Conservation (phyloP, 179 eudicot species). For the Patellifolia procumbens region DNA sequence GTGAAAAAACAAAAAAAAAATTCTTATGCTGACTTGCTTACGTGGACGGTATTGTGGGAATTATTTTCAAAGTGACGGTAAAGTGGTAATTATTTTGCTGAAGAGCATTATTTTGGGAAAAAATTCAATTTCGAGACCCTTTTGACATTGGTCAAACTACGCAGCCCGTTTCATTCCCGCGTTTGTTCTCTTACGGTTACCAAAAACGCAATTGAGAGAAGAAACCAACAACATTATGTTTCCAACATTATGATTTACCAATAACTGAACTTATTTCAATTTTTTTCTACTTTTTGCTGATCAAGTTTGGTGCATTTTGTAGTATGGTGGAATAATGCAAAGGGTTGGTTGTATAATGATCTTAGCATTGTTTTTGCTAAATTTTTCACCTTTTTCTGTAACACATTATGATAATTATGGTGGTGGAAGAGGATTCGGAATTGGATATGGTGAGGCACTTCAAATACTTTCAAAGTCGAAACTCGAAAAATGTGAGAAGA, state of each 20-base stretch:
- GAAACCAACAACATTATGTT: too few relatives aligned
- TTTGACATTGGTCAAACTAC: too few relatives aligned
- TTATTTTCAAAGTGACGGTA: too few relatives aligned
- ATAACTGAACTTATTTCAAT: neutral
- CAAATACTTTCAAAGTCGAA: constrained; percentile 90
- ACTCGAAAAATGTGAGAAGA: constrained; percentile 78
- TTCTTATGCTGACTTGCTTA: too few relatives aligned
- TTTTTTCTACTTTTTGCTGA: neutral
- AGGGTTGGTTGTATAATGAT: neutral
- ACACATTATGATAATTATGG: neutral
- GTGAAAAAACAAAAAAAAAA: too few relatives aligned
- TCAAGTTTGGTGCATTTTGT: neutral
- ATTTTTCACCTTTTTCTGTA: neutral
- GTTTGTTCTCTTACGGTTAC: neutral
- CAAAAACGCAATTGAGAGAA: too few relatives aligned
- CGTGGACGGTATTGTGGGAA: too few relatives aligned
- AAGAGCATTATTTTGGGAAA: too few relatives aligned
- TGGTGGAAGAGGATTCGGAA: constrained; percentile 3
- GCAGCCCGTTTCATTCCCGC: neutral
- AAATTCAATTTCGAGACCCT: too few relatives aligned
- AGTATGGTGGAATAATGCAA: neutral
- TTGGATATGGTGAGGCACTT: constrained; percentile 32
- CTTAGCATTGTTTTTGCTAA: neutral
- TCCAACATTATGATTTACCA: neutral
- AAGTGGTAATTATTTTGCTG: too few relatives aligned